Base-by-base conservation (phyloP, 768 basidiomycete genomes). In the Lactarius hengduanensis region DNA sequence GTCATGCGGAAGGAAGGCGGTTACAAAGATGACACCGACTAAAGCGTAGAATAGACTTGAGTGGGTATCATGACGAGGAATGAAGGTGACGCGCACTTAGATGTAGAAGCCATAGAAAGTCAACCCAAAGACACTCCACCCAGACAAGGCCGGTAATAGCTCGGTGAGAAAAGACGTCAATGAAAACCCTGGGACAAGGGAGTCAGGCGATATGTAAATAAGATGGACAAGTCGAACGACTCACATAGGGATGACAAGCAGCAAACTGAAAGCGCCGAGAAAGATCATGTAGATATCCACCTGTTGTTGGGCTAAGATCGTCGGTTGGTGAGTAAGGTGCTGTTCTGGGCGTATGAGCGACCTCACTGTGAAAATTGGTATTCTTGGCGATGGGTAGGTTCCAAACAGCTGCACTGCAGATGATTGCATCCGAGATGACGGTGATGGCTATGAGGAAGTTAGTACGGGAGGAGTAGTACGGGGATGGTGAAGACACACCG, bases 351-450 rank as follows among this genome's bases (percentile, higher is more conserved):
- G 26, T 11, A 26, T 15, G 20, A 20, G 38, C 0, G 3, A 13
- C 6, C 64, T 57, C 43, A 71, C 70, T 40, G 41, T 18, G 43
- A 40, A 66, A 7, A 32, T 43, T 22, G 26, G 55, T 50, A 54
- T 20, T 60, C 26, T 61, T 61, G 13, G 68, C 60, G 45, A 62
- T 28, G 53, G 64, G 41, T 7, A 71, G 38, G 40, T 66, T 71
- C 70, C 70, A 71, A 38, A 58, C 68, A 43, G 64, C 70, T 57
- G 63, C 64, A 53, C 64, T 71, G 70, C 68, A 71, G 68, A 71
- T 66, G 41, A 71, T 63, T 20, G 70, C 64, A 64, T 40, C 66
- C 40, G 68, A 69, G 47, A 61, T 7, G 18, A 71, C 57, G 32
- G 57, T n/a, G 9, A 69, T 59, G 18, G 16, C 70, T 71, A 50